phyloP scores from a whole-genome alignment of 2,329 filamentous ascomycete genomes.

The Diaporthe sp. region DNA sequence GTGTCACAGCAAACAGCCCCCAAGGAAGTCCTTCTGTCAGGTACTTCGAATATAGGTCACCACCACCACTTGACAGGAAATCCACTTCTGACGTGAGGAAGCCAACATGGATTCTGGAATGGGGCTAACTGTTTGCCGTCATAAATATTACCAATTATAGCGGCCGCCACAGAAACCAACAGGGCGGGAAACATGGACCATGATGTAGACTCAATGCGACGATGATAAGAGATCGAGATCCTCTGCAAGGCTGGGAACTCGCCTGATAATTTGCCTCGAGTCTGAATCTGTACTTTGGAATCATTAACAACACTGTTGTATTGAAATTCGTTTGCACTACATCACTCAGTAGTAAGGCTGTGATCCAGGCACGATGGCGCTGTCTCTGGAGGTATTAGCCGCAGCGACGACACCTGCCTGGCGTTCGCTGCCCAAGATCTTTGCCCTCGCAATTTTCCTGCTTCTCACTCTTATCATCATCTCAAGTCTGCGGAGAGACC shows the following conservation, averaged over 20 bases:
- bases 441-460: background rate
- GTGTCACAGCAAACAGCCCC: no score
- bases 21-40: background rate
- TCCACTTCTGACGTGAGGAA: conserved; percentile 5
- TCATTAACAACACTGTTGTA: background rate
- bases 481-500: background rate
- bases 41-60: background rate
- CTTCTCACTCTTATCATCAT: background rate
- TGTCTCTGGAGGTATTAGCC: background rate
- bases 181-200: background rate
- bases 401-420: background rate
- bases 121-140: background rate
- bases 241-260: background rate
- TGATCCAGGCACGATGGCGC: background rate
- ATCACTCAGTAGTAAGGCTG: background rate
- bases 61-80: background rate
- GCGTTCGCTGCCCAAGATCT: background rate
- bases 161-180: background rate
- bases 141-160: background rate
- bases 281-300: background rate
- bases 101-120: background rate
- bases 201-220: background rate
- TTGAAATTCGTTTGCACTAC: background rate
- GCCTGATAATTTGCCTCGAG: background rate
- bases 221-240: background rate